These are phyloP conservation scores for Coemansia sp. DNA, from an alignment of 192 early-diverging fungal species.

Conservation along the genomic window DNA sequence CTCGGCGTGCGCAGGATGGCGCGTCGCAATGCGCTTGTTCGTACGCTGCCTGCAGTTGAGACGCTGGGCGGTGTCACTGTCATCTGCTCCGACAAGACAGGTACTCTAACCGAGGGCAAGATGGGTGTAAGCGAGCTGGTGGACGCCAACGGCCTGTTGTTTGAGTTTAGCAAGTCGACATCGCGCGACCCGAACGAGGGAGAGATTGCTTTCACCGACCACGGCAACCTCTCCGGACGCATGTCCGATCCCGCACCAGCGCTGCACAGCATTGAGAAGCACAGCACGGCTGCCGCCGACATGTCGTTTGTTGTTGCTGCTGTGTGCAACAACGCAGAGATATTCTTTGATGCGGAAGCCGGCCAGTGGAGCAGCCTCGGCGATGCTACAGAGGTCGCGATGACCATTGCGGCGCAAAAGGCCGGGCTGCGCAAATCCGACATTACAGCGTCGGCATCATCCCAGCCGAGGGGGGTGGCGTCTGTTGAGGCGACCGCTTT, in stretches of 20 bases:
- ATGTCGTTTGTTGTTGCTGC: conserved; percentile 77
- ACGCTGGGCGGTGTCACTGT: conserved; percentile 93
- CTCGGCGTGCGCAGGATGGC: conserved; percentile 97
- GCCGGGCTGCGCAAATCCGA: conserved; percentile 67
- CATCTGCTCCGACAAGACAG: conserved; percentile 98
- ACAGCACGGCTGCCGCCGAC: conserved; percentile 66
- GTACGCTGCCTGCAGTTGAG: conserved; percentile 92
- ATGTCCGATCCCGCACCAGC: conserved; percentile 10
- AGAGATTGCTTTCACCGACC: conserved; percentile 70
- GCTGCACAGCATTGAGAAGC: conserved; percentile 53
- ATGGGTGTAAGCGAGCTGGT: conserved; percentile 86
- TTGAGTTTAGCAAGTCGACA: conserved; percentile 63
- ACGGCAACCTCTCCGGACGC: conserved; percentile 54
- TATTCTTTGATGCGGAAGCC: conserved; percentile 61
- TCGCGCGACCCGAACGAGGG: conserved; percentile 60
- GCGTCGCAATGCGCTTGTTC: conserved; percentile 80
- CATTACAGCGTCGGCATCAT: conserved; percentile 6
- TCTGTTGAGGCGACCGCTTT: neutral
- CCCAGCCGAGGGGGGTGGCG: neutral
- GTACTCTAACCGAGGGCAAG: conserved; percentile 97
- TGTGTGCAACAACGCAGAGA: conserved; percentile 86
- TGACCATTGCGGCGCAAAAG: conserved; percentile 85
- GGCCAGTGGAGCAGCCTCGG: conserved; percentile 75
- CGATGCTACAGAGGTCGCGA: conserved; percentile 95
- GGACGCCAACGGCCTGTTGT: conserved; percentile 43